These are phyloP conservation scores for Amanita brunnescens DNA, from an alignment of 768 basidiomycete genomes.

Conservation along the genomic window DNA sequence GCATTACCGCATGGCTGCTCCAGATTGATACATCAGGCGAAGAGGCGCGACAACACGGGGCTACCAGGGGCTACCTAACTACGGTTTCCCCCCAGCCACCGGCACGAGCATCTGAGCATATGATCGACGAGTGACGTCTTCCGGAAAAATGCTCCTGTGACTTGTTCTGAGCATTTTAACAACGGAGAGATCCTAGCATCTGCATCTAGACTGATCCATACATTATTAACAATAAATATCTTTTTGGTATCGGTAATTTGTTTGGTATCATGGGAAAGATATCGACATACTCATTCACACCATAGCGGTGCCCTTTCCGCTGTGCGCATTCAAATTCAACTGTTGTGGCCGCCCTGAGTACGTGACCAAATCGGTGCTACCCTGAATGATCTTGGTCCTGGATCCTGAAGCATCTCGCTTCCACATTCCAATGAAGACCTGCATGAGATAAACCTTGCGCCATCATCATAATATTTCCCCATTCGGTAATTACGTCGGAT, in stretches of 20 bases:
- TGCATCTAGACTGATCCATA: too few species aligned
- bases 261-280: not conserved
- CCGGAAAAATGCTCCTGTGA: not conserved
- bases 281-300: not conserved
- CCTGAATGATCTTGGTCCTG: not conserved
- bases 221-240: not conserved
- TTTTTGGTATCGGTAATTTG: constrained; percentile 1
- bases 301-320: not conserved
- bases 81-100: not conserved
- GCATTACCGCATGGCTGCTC: too few species aligned
- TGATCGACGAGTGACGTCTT: constrained; percentile 1
- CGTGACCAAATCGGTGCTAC: not conserved
- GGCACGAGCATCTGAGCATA: not conserved
- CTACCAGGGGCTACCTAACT: not conserved
- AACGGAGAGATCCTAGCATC: too few species aligned
- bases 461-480: constrained; percentile 5
- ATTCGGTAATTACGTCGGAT: constrained; percentile 5
- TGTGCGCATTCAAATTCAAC: not conserved
- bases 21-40: too few species aligned
- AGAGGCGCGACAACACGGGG: not conserved
- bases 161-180: too few species aligned
- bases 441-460: not conserved
- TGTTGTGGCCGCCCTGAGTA: not conserved
- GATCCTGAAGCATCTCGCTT: not conserved
- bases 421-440: not conserved